These are phyloP conservation scores for Trichomonas vaginalis DNA, from an alignment of 208 protist genomes.

Conservation along the genomic window DNA sequence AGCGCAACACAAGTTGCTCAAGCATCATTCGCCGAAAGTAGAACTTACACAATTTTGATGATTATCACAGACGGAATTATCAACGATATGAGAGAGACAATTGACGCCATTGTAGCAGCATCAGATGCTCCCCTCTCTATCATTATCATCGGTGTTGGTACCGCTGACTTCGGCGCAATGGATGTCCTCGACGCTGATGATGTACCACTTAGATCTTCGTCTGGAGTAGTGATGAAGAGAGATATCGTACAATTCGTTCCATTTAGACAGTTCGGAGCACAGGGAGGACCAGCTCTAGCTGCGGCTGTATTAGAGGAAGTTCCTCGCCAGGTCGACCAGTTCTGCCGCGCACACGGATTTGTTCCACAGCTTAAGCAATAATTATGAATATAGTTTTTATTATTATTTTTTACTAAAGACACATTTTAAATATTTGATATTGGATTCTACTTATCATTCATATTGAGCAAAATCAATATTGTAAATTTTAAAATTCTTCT, in stretches of 20 bases:
- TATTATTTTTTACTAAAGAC: too few species aligned
- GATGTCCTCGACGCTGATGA: slow-evolving; percentile 64
- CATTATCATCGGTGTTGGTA: slow-evolving; percentile 66
- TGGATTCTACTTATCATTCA: too few species aligned
- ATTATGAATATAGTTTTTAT: too few species aligned
- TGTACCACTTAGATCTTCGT: background rate
- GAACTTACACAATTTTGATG: slow-evolving; percentile 57
- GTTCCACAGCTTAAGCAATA: background rate
- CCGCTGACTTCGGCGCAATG: slow-evolving; percentile 63
- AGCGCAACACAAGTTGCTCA: slow-evolving; percentile 20
- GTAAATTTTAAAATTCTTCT: too few species aligned
- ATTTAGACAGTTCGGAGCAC: background rate
- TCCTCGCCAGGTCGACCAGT: background rate
- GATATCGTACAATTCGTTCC: slow-evolving; percentile 19
- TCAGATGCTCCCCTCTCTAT: slow-evolving; percentile 58
- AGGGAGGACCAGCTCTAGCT: background rate
- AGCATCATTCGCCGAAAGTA: slow-evolving; percentile 9
- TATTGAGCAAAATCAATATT: too few species aligned
- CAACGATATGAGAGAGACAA: slow-evolving; percentile 30
- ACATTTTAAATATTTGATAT: too few species aligned
- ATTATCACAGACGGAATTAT: slow-evolving; percentile 66
- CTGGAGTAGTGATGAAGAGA: background rate
- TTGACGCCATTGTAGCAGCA: slow-evolving; percentile 42
- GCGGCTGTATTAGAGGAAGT: background rate
- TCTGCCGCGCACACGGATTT: background rate